A percentile compares a stretch with the other conserved stretches of the same genome.
Evolutionary conservation across 768 basidiomycete genomes (phyloP).

Genomic region (Dentipellis sp.): DNA sequence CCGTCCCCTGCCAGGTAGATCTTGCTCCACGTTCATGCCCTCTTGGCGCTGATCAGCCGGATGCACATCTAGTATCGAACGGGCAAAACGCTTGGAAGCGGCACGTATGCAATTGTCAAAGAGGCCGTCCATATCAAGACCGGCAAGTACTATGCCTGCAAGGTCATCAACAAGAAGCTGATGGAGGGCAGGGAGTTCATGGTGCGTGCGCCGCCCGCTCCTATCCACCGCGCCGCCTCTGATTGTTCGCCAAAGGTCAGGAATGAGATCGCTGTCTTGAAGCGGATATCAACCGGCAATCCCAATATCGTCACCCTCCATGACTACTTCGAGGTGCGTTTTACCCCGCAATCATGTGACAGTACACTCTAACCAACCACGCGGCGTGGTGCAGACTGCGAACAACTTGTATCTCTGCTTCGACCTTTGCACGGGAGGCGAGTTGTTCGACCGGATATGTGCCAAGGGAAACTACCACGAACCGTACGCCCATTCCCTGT

Average conservation of each 20-base stretch:
- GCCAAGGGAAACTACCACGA: conserved; percentile 97
- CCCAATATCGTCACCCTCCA: conserved; percentile 87
- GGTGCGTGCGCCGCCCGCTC: conserved; percentile 39
- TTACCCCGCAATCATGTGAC: background rate
- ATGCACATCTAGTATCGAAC: conserved; percentile 61
- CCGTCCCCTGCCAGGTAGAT: conserved; percentile 39
- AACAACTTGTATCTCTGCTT: conserved; percentile 93
- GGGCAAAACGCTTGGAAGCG: conserved; percentile 81
- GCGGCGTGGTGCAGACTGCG: conserved; percentile 45
- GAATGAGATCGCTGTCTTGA: conserved; percentile 94
- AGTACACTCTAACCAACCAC: conserved; percentile 1
- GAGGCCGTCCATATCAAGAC: conserved; percentile 94
- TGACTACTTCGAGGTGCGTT: conserved; percentile 87
- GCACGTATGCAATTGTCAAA: conserved; percentile 92
- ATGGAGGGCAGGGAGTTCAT: conserved; percentile 98
- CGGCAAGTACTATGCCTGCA: conserved; percentile 93
- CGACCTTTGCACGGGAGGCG: conserved; percentile 94
- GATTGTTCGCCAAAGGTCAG: conserved; percentile 50
- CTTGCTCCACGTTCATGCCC: background rate
- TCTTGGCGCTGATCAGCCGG: background rate
- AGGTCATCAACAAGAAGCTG: conserved; percentile 98
- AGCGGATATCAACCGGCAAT: conserved; percentile 86
- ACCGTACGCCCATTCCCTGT: conserved; percentile 42
- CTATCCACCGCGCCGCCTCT: background rate
- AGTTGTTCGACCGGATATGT: conserved; percentile 98